Conservation (phyloP, 2,329 filamentous ascomycete genomes). For the Neurospora sp. region DNA sequence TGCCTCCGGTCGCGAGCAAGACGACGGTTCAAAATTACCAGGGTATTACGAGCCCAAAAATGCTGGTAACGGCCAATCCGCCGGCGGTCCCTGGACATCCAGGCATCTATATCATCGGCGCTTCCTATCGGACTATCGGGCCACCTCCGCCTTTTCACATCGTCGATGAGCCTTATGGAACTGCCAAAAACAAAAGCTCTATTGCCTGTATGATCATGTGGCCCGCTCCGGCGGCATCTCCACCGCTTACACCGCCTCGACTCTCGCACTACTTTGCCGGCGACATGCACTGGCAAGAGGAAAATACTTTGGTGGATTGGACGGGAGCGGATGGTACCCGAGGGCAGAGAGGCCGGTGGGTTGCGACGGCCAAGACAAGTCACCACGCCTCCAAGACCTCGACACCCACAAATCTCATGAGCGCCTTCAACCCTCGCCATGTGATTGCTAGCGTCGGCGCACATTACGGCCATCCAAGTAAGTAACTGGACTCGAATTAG, state of each 20-base stretch:
- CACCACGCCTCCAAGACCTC: not conserved
- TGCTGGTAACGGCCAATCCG: no score
- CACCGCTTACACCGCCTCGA: not conserved
- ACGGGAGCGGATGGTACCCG: not conserved
- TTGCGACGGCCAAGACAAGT: not conserved
- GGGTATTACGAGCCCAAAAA: no score
- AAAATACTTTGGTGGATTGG: not conserved
- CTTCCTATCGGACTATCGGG: no score
- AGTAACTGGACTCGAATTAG: not conserved
- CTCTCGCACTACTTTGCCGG: slow-evolving; percentile 6
- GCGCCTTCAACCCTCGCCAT: not conserved
- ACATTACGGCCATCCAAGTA: not conserved
- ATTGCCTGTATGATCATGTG: slow-evolving; percentile 4
- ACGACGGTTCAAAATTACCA: no score
- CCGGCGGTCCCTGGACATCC: no score
- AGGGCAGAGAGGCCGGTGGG: not conserved
- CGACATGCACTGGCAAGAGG: slow-evolving; percentile 1
- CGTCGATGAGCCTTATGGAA: not conserved
- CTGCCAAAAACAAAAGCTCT: slow-evolving; percentile 2
- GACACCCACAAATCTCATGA: slow-evolving; percentile 1
- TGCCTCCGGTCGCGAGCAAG: no score
- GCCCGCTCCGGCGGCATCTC: not conserved
- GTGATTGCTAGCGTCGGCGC: not conserved
- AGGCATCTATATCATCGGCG: no score
- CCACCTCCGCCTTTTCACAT: not conserved